These are phyloP conservation scores for Irpex rosettiformis DNA, from an alignment of 1,284 basidiomycete genomes.

Conservation along the genomic window DNA sequence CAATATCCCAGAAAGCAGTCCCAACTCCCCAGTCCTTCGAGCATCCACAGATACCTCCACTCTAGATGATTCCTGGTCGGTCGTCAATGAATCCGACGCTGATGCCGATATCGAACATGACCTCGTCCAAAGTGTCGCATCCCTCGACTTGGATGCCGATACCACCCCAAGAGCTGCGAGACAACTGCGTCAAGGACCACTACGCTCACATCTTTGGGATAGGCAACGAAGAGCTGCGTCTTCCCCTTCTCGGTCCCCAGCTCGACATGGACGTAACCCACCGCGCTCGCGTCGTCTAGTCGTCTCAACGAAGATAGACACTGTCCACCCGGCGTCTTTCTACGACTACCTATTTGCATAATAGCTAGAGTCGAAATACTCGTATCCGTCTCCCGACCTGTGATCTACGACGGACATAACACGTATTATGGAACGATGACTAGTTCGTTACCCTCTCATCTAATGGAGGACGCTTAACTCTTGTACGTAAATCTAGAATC, in stretches of 20 bases:
- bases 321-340: constrained; percentile 26
- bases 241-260: constrained; percentile 40
- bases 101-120: constrained; percentile 29
- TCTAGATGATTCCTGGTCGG: constrained; percentile 24
- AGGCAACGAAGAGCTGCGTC: constrained; percentile 29
- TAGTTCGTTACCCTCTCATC: neutral
- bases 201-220: constrained; percentile 29
- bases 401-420: neutral
- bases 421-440: neutral
- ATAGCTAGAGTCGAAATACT: constrained; percentile 9
- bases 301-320: constrained; percentile 7
- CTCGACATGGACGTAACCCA: constrained; percentile 21
- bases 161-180: constrained; percentile 23
- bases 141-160: constrained; percentile 14
- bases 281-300: constrained; percentile 18
- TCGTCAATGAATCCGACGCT: constrained; percentile 25
- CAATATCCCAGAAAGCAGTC: constrained; percentile 14
- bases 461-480: neutral
- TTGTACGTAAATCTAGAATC: neutral
- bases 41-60: neutral
- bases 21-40: constrained; percentile 16
- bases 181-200: constrained; percentile 25
- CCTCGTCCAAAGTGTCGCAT: constrained; percentile 4
- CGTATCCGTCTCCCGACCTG: neutral
- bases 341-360: constrained; percentile 40